Conservation (phyloP, 208 protist species). For the Phytomonas sp. region DNA sequence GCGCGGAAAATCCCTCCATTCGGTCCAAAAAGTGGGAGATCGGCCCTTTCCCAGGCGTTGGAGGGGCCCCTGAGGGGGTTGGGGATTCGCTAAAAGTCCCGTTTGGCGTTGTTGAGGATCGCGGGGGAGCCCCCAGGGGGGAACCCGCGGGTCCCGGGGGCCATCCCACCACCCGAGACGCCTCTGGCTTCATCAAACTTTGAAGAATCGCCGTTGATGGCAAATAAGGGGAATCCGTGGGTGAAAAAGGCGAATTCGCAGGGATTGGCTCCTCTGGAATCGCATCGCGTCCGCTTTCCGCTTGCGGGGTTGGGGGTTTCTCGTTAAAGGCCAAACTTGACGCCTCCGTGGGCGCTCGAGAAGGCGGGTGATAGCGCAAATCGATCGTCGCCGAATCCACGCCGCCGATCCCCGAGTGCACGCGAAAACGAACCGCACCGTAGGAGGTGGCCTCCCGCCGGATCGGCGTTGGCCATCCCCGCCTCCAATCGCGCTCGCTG, state of each 20-base stretch:
- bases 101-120: not conserved
- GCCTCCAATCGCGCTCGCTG: not conserved
- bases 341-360: not conserved
- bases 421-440: slow-evolving; percentile 31
- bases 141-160: not conserved
- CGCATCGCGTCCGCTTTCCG: not conserved
- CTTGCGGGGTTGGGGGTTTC: not conserved
- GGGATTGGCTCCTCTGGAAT: not conserved
- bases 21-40: slow-evolving; percentile 53
- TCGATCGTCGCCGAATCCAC: not conserved
- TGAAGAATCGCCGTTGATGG: not conserved
- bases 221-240: not conserved
- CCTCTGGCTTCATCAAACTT: slow-evolving; percentile 2
- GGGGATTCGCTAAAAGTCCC: not conserved
- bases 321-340: not conserved
- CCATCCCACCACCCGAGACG: not conserved
- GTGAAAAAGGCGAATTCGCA: not conserved
- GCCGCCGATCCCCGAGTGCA: slow-evolving; percentile 69
- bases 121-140: not conserved
- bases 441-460: slow-evolving; percentile 10
- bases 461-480: not conserved
- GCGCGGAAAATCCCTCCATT: slow-evolving; percentile 34
- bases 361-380: not conserved
- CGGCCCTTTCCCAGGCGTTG: slow-evolving; percentile 7
- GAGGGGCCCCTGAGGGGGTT: not conserved